Percentiles rank a stretch among this genome's conserved stretches.
Evolutionary conservation across 495 filamentous ascomycete species (phyloP).

Genomic region (Xylaria bambusicola): DNA sequence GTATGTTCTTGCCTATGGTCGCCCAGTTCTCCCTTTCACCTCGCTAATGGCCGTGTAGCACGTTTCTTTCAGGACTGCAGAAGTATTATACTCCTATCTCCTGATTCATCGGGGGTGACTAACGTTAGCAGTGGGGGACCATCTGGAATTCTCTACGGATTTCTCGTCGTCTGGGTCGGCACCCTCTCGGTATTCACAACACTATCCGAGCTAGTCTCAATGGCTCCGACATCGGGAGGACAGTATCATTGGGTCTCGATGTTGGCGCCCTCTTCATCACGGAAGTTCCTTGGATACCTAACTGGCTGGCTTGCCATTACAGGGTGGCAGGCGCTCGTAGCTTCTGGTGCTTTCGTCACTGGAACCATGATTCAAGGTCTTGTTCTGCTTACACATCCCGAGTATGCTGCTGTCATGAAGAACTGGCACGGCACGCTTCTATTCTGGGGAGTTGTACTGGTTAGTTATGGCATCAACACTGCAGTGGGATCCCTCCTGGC

Average conservation of each 20-base stretch:
- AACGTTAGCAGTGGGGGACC: slow-evolving; percentile 31
- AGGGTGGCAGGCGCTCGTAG: slow-evolving; percentile 62
- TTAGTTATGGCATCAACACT: slow-evolving; percentile 60
- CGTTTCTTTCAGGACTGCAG: slow-evolving; percentile 16
- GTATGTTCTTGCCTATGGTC: slow-evolving; percentile 17
- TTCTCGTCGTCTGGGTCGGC: slow-evolving; percentile 31
- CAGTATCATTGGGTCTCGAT: slow-evolving; percentile 58
- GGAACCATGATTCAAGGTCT: slow-evolving; percentile 62
- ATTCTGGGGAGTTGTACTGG: slow-evolving; percentile 51
- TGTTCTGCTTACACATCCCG: slow-evolving; percentile 54
- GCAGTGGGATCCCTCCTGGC: slow-evolving; percentile 57
- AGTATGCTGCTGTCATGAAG: slow-evolving; percentile 45
- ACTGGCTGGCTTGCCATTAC: slow-evolving; percentile 61
- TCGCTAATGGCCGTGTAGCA: slow-evolving; percentile 12
- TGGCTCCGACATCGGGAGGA: slow-evolving; percentile 32
- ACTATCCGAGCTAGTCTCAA: slow-evolving; percentile 35
- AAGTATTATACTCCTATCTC: slow-evolving; percentile 13
- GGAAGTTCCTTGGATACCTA: slow-evolving; percentile 61
- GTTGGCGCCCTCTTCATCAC: slow-evolving; percentile 52
- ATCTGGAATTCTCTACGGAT: slow-evolving; percentile 33
- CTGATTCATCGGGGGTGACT: background rate
- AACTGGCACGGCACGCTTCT: slow-evolving; percentile 65
- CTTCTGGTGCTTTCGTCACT: slow-evolving; percentile 53
- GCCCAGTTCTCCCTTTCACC: background rate
- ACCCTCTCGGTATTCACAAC: slow-evolving; percentile 27